Percentiles rank a stretch among this genome's conserved stretches.
phyloP scores from a whole-genome alignment of 768 basidiomycete genomes.

The Crassisporium funariophilum region DNA sequence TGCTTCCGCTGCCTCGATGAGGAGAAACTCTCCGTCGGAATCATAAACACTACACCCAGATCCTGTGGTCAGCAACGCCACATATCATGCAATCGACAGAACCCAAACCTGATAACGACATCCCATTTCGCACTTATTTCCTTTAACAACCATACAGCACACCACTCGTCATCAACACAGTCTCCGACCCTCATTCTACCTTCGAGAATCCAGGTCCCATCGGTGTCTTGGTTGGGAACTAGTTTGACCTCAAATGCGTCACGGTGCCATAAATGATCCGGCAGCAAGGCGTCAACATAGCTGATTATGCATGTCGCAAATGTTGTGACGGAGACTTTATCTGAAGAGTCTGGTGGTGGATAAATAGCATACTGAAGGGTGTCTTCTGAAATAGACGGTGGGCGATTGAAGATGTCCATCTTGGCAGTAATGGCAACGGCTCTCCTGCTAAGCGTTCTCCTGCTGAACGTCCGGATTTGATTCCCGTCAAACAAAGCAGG shows the following conservation, averaged over 20 bases:
- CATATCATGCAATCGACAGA: slow-evolving; percentile 3
- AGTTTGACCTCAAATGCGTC: slow-evolving; percentile 82
- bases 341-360: slow-evolving; percentile 53
- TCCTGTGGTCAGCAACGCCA: not conserved
- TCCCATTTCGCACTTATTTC: slow-evolving; percentile 81
- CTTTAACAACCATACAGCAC: slow-evolving; percentile 84
- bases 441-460: no score
- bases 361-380: slow-evolving; percentile 78
- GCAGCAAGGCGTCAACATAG: slow-evolving; percentile 56
- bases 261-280: slow-evolving; percentile 78
- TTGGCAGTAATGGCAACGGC: no score
- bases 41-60: slow-evolving; percentile 62
- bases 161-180: slow-evolving; percentile 98
- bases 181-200: slow-evolving; percentile 93
- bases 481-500: no score
- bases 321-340: slow-evolving; percentile 62
- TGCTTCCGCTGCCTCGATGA: slow-evolving; percentile 93
- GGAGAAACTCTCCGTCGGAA: slow-evolving; percentile 92
- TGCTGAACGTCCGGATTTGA: no score
- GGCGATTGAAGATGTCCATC: slow-evolving; percentile 74
- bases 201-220: slow-evolving; percentile 61
- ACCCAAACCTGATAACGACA: slow-evolving; percentile 70
- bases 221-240: slow-evolving; percentile 40
- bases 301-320: slow-evolving; percentile 69
- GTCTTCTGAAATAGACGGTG: slow-evolving; percentile 84